Conservation (phyloP, 805 yeast genomes). For the Yarrowia sp. region DNA sequence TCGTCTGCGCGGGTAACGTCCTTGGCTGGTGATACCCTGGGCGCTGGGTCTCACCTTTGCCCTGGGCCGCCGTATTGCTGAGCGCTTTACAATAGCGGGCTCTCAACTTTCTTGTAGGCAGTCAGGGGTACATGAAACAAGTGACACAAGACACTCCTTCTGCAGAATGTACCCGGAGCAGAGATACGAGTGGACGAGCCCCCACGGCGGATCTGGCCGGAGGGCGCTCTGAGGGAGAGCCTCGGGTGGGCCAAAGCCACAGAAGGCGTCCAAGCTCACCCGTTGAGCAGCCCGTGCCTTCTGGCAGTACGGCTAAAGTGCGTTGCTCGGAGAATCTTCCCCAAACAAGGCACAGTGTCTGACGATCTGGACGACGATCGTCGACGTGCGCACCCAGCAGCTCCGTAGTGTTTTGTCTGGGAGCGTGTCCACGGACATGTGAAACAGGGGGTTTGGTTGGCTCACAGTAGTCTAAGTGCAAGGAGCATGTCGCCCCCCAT, state of each 20-base stretch:
- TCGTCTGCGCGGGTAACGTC: too few relatives aligned
- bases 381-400: neutral
- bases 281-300: too few relatives aligned
- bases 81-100: too few relatives aligned
- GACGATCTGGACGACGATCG: constrained; percentile 1
- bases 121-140: constrained; percentile 23
- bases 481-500: neutral
- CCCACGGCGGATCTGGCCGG: too few relatives aligned
- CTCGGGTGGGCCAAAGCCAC: neutral
- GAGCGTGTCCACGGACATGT: constrained; percentile 4
- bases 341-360: neutral
- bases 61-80: too few relatives aligned
- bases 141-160: neutral
- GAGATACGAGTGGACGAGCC: neutral
- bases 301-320: neutral
- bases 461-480: neutral
- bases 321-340: constrained; percentile 8
- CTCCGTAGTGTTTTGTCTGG: neutral
- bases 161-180: neutral
- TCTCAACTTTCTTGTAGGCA: too few relatives aligned
- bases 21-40: too few relatives aligned
- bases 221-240: too few relatives aligned
- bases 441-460: constrained; percentile 21
- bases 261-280: neutral
- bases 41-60: too few relatives aligned